Evolutionary conservation across 495 filamentous ascomycete species (phyloP), one percentile per base, ranked within the genome.

Genomic region (Lophiostoma macrostomum): DNA sequence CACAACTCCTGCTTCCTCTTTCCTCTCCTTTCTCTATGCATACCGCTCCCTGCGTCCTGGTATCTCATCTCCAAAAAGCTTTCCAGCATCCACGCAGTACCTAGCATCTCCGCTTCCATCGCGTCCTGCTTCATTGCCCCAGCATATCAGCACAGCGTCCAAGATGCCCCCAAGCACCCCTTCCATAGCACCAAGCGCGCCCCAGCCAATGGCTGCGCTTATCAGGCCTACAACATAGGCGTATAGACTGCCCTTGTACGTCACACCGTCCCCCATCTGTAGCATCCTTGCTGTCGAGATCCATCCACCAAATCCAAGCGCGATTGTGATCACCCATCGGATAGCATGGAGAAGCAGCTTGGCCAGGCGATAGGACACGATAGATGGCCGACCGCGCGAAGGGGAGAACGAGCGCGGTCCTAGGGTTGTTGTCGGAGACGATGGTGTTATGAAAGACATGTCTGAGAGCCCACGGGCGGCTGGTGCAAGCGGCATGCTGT

Each of bases 251-350:
- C 93, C 93, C 39, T 74, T 80, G 35, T 84, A 69, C 0, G 77
- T 73, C 16, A 69, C 55, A 19, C 42, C 13, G 14, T 45, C 39
- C 24, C 75, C 67, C 14, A 86, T 71, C 20, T 69, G 69, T 11
- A 94, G 71, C 66, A 83, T 81, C 38, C 85, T 80, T 14, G 93
- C 89, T 25, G 90, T 91, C 45, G 85, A 85, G n/a, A 97, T 89
- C 93, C 93, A 98, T 22, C 88, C 93, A n/a, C 87, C 91, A 64
- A 96, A 91, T 1, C 93, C 94, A 23, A 98, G 76, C 1, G 86
- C 86, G 30, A 87, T 78, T 5, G 89, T 87, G 78, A 94, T 94
- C 60, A 96, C 87, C 60, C 87, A 85, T 16, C 93, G 80, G 14
- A 88, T 89, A 16, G 93, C 91, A 58, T 94, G 86, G 11, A 98